Evolutionary conservation across 371 early-diverging fungal species (phyloP).

Genomic region (Mortierella sp.): DNA sequence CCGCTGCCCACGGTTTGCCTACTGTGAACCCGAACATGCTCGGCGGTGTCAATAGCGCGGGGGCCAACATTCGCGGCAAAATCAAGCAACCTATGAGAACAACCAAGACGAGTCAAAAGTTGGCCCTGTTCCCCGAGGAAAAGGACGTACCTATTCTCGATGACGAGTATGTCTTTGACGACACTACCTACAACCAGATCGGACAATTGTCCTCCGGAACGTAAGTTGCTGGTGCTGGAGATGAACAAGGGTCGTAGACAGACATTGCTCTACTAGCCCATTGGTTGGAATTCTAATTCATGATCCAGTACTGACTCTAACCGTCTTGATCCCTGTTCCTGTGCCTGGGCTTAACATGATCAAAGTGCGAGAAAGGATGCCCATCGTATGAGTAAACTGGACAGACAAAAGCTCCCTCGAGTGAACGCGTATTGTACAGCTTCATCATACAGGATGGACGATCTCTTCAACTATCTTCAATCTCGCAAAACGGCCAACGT

Average conservation of each 20-base stretch:
- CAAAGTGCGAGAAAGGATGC: constrained; percentile 48
- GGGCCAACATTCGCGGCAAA: constrained; percentile 33
- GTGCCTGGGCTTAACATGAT: no score
- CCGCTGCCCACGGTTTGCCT: constrained; percentile 25
- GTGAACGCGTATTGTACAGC: constrained; percentile 96
- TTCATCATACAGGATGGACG: constrained; percentile 56
- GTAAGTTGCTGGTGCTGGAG: constrained; percentile 28
- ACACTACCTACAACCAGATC: constrained; percentile 55
- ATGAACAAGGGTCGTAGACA: no score
- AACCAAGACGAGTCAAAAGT: constrained; percentile 93
- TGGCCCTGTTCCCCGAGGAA: constrained; percentile 89
- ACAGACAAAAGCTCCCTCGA: constrained; percentile 60
- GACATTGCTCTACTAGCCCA: no score
- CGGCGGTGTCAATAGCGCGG: constrained; percentile 12
- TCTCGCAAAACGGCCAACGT: constrained; percentile 39
- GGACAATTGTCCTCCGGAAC: constrained; percentile 52
- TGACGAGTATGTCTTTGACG: constrained; percentile 55
- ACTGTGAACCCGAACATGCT: constrained; percentile 3
- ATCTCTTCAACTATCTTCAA: constrained; percentile 58
- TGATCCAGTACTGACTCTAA: neutral
- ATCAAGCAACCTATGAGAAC: constrained; percentile 76
- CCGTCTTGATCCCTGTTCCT: neutral
- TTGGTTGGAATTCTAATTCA: constrained; percentile 22
- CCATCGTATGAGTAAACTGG: constrained; percentile 54
- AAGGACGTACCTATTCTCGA: constrained; percentile 59